Base-by-base conservation (phyloP, 352 stramenopile genomes). In the Phytophthora fragariaefolia region DNA sequence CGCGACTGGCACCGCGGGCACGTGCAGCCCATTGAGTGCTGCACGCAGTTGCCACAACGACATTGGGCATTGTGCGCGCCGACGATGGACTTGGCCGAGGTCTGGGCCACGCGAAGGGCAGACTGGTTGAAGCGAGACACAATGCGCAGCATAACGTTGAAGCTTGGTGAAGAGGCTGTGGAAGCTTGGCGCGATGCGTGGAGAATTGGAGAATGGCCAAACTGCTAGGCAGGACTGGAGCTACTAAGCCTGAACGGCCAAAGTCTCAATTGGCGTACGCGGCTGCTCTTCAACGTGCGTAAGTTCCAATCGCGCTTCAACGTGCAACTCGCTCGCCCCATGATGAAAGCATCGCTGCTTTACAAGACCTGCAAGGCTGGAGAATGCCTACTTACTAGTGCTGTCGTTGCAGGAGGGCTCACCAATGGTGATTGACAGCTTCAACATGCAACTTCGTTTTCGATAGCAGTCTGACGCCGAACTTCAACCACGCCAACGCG, bases 91-190 rank as follows among this genome's bases (percentile, higher is more conserved):
- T 67, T 73, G 45, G n/a, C n/a, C 9, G 58, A 40, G 15, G 53
- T 46, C n/a, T 54, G 63, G 3, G 51, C 23, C 22, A 66, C 43
- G 36, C 51, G 46, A n/a, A 40, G 66, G 24, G 56, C 51, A 1
- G 70, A 46, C 20, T 69, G 67, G 36, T 52, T 63, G 59, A 77
- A 51, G 48, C 70, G 66, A 13, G 65, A 64, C 34, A 66, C 60
- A 51, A 68, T 56, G 54, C 74, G 42, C 72, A 73, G 47, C 61
- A 73, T 65, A 27, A 13, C 8, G 32, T 9, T 15, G 42, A 17
- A 32, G 12, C 17, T 43, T 45, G 42, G 27, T 20, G 23, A 40
- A 26, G 17, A 32, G 17, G 27, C 18, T 45, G 51, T 23, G n/a
- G 26, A 47, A 20, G 23, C 23, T 59, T 42, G n/a, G 53, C 2